These are phyloP conservation scores for Hysterangium stoloniferum DNA, from an alignment of 768 basidiomycete species.

Conservation along the genomic window DNA sequence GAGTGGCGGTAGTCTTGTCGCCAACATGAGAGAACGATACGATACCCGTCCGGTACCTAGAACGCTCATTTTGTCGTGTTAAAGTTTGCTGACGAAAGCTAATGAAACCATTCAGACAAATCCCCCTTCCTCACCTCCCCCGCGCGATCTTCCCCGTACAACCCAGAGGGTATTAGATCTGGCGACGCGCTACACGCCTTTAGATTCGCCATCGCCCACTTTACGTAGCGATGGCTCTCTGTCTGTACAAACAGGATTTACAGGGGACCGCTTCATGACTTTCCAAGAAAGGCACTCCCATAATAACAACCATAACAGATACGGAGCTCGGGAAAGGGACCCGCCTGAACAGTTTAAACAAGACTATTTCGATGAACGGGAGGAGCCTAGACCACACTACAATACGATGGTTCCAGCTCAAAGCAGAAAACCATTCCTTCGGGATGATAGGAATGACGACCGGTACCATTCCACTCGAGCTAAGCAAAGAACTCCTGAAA, in stretches of 20 bases:
- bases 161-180: constrained; percentile 57
- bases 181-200: constrained; percentile 52
- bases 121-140: constrained; percentile 44
- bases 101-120: constrained; percentile 30
- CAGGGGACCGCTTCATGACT: constrained; percentile 4
- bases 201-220: constrained; percentile 26
- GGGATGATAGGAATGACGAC: constrained; percentile 8
- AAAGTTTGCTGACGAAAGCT: no score
- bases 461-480: constrained; percentile 18
- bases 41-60: constrained; percentile 37
- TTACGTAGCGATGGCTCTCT: neutral
- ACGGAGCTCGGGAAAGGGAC: neutral
- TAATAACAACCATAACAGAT: neutral
- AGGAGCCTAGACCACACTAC: neutral
- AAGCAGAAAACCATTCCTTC: neutral
- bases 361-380: neutral
- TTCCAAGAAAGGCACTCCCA: constrained; percentile 6
- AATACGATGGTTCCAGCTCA: neutral
- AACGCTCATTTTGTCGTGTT: neutral
- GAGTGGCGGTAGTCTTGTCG: constrained; percentile 54
- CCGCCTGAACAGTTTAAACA: neutral
- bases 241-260: neutral
- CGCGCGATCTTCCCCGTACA: constrained; percentile 54
- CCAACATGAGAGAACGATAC: constrained; percentile 61
- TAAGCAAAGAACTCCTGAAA: constrained; percentile 21